Conservation (phyloP, 768 basidiomycete species). For the Tulasnella sp. region DNA sequence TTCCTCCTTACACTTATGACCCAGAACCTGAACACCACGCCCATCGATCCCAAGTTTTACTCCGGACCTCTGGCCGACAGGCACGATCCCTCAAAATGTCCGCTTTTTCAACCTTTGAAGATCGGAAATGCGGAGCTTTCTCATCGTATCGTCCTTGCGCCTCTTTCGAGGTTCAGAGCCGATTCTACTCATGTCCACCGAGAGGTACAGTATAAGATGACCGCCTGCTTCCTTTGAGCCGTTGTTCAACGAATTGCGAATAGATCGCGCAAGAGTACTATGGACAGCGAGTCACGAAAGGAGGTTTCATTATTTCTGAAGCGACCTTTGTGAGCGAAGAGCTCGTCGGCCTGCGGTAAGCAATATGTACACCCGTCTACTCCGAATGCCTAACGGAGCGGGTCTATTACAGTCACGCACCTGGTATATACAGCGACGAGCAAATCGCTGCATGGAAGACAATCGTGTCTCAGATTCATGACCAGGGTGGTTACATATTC, state of each 20-base stretch:
- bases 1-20: no score
- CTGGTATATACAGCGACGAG: constrained; percentile 44
- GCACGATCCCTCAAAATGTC: not conserved
- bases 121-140: constrained; percentile 43
- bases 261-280: constrained; percentile 30
- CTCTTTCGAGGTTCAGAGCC: constrained; percentile 55
- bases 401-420: constrained; percentile 34
- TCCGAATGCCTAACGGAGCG: not conserved
- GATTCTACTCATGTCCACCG: constrained; percentile 38
- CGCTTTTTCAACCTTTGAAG: constrained; percentile 44
- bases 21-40: no score
- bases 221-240: not conserved
- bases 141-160: constrained; percentile 60
- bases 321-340: constrained; percentile 43
- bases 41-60: no score
- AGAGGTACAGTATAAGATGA: constrained; percentile 7
- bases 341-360: constrained; percentile 24
- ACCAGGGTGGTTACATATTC: constrained; percentile 42
- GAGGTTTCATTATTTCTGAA: constrained; percentile 43
- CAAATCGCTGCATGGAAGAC: constrained; percentile 46
- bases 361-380: not conserved
- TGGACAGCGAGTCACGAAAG: constrained; percentile 35
- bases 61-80: no score
- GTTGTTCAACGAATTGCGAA: not conserved
- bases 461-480: constrained; percentile 43